Evolutionary conservation across 176 grass and related monocot genomes (phyloP), one percentile per base, ranked within the genome.

Genomic region (Oryza punctata): DNA sequence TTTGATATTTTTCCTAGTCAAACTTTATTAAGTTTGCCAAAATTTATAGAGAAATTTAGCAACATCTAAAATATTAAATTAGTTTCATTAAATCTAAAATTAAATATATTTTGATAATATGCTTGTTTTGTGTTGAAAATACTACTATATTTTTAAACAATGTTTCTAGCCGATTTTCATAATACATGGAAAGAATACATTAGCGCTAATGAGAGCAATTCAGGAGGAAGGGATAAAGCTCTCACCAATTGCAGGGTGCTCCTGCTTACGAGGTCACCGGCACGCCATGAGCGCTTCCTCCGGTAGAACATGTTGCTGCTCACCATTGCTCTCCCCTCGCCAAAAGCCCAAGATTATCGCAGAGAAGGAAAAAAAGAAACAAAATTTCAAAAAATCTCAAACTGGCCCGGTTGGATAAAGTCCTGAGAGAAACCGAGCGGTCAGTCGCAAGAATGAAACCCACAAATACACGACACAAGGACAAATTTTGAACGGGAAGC

Each of bases 241-340:
- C 82, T 90, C 46, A 98, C 96, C 93, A 91, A 75, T 67, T 93
- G 96, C 85, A 98, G 79, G 63, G 96, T 95, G 65, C 72, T 77
- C 74, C 57, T 90, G 77, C n/a, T 88, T 10, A 98, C 96, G 26
- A 95, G 84, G 77, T 98, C 96, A 37, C 95, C 91, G 52, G 93
- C 93, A 27, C 91, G 96, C 93, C 91, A 98, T 63, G 96, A 95
- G 57, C 78, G 81, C 76, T 88, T 98, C 88, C 69, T 86, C 81
- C 82, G 85, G 65, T 74, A 73, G 63, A 98, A 93, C 52, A 98
- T 72, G 43, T 82, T 90, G 68, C 91, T 89, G 33, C 75, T 91
- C 73, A 91, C 87, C 94, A 97, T 97, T 64, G 64, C 9, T 9
- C 45, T 5, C 69, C 60, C 46, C 10, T 70, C 46, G 23, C 67